These are phyloP conservation scores for Diaporthe eres DNA, from an alignment of 2,329 filamentous ascomycete genomes.

Conservation along the genomic window DNA sequence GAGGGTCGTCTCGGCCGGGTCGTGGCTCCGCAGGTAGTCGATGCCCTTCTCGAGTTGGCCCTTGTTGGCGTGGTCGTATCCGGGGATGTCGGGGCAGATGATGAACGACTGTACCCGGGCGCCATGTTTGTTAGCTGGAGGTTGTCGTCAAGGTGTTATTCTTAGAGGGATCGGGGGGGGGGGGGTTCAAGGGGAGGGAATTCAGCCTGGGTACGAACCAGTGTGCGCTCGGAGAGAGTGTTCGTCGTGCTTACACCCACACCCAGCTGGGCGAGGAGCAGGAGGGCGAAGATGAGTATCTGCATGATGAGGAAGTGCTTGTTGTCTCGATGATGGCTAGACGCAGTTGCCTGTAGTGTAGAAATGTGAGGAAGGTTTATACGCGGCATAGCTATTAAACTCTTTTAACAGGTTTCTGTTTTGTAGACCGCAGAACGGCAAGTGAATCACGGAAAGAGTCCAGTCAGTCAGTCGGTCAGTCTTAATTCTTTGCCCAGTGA, in stretches of 20 bases:
- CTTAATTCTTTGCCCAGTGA: background rate
- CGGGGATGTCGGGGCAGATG: slow-evolving; percentile 1
- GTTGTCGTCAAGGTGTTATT: background rate
- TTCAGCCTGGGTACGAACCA: background rate
- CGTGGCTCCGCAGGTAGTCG: background rate
- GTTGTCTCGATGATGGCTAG: background rate
- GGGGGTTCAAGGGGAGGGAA: fast-evolving
- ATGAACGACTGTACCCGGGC: background rate
- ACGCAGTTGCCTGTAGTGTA: background rate
- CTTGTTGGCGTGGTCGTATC: slow-evolving; percentile 13
- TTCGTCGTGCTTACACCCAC: background rate
- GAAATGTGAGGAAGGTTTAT: too few relatives aligned
- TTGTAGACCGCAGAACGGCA: background rate
- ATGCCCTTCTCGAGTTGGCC: slow-evolving; percentile 18
- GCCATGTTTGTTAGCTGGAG: background rate
- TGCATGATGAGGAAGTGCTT: background rate
- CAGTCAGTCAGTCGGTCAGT: background rate
- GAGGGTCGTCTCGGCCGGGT: background rate
- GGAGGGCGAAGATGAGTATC: background rate
- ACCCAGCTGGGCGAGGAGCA: slow-evolving; percentile 3
- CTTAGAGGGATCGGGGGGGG: background rate
- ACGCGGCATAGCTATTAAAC: too few relatives aligned
- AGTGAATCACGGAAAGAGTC: background rate
- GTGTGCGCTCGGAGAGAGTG: background rate
- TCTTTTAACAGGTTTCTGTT: too few relatives aligned